phyloP scores from a whole-genome alignment of 306 rosid species.

The Cicer arietinum region DNA sequence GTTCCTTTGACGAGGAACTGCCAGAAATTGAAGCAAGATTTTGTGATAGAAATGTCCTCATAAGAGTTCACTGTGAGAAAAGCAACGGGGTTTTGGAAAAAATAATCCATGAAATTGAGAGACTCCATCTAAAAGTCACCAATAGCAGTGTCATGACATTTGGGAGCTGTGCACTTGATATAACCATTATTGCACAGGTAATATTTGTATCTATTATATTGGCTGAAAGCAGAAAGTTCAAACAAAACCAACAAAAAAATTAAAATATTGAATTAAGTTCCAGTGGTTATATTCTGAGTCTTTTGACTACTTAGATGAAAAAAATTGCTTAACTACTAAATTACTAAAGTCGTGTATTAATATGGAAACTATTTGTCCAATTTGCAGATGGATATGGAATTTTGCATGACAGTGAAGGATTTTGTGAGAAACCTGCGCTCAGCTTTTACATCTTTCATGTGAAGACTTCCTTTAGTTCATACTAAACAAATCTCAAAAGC shows the following conservation, averaged over 20 bases:
- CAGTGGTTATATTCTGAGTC: neutral
- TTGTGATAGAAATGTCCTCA: constrained; percentile 75
- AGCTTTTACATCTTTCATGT: constrained; percentile 58
- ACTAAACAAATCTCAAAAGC: constrained; percentile 34
- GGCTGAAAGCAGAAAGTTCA: constrained; percentile 18
- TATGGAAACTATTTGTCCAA: neutral
- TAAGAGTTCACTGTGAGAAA: constrained; percentile 90
- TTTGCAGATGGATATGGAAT: constrained; percentile 78
- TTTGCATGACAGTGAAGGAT: constrained; percentile 68
- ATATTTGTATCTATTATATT: neutral
- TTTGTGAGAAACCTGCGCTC: constrained; percentile 71
- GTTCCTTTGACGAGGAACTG: constrained; percentile 49
- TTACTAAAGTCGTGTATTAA: neutral
- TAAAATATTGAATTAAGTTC: neutral
- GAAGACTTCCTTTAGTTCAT: constrained; percentile 39
- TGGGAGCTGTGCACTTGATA: constrained; percentile 75
- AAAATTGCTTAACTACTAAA: neutral
- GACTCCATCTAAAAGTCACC: constrained; percentile 64
- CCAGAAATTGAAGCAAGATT: constrained; percentile 90
- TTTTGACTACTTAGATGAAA: neutral
- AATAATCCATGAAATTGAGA: constrained; percentile 67
- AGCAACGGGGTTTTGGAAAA: constrained; percentile 67
- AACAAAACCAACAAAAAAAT: neutral
- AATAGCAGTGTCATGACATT: constrained; percentile 74
- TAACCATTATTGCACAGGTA: constrained; percentile 86